These are phyloP conservation scores for Fusarium graminum DNA, from an alignment of 2,329 filamentous ascomycete species.

Conservation along the genomic window DNA sequence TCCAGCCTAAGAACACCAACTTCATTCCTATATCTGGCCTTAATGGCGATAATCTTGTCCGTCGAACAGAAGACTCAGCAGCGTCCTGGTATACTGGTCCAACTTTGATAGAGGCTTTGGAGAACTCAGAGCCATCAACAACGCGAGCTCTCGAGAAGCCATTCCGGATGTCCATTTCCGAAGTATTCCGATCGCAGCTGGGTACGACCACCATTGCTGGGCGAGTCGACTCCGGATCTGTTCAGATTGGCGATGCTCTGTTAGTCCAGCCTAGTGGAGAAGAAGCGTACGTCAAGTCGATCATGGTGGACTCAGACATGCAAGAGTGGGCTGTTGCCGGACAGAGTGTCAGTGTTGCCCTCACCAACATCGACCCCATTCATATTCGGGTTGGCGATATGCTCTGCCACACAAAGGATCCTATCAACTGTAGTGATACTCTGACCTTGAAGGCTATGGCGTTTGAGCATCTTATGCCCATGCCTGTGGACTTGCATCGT, in stretches of 20 bases:
- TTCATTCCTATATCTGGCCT: slow-evolving; percentile 94
- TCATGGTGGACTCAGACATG: slow-evolving; percentile 80
- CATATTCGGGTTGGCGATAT: slow-evolving; percentile 89
- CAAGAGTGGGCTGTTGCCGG: slow-evolving; percentile 93
- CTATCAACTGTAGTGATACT: slow-evolving; percentile 77
- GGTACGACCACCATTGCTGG: slow-evolving; percentile 89
- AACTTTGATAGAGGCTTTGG: slow-evolving; percentile 86
- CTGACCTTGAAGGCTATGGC: slow-evolving; percentile 89
- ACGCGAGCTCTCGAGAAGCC: slow-evolving; percentile 79
- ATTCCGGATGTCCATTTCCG: slow-evolving; percentile 86
- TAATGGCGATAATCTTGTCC: slow-evolving; percentile 86
- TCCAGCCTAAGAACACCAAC: slow-evolving; percentile 81
- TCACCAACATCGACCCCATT: slow-evolving; percentile 85
- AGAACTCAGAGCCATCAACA: slow-evolving; percentile 80
- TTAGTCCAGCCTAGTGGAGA: slow-evolving; percentile 85
- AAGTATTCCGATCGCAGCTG: slow-evolving; percentile 85
- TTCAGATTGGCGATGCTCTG: slow-evolving; percentile 87
- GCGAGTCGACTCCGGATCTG: slow-evolving; percentile 83
- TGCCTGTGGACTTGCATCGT: slow-evolving; percentile 88
- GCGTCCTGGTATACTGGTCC: slow-evolving; percentile 84
- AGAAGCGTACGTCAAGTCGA: slow-evolving; percentile 81
- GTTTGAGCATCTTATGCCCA: slow-evolving; percentile 90
- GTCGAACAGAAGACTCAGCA: slow-evolving; percentile 65
- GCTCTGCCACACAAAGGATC: slow-evolving; percentile 76
- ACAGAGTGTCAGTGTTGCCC: slow-evolving; percentile 86